Evolutionary conservation across 768 basidiomycete genomes (phyloP), one percentile per base, ranked within the genome.

Genomic region (Termitomyces sp.): DNA sequence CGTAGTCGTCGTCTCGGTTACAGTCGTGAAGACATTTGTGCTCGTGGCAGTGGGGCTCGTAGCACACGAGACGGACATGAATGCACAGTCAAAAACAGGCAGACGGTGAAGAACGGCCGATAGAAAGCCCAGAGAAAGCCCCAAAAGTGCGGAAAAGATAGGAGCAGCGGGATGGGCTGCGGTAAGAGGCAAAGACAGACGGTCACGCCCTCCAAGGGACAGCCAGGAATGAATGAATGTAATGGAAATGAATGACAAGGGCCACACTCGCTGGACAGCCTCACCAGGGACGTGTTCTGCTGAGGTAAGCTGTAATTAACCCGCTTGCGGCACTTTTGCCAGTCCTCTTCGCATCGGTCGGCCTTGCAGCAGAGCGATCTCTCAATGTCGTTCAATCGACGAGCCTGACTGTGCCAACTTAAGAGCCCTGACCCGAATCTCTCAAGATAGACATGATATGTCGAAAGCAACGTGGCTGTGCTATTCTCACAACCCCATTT

Each of bases 31-130:
- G 5, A 72, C 65, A 46, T 67, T 69, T 58, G 75, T 79, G 46
- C 67, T 66, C 6, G 80, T 81, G 61, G 69, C 68, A 7, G 79
- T 80, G 47, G 80, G 74, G 51, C 71, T 68, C 22, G 77, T 67
- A 37, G 66, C 66, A 62, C 81, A 83, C 54, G 79, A 66, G 66
- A 72, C 71, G 13, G 71, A 63, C 71, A 72, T 72, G 27, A 27
- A 24, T 27, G 47, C 39, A 46, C 61, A 57, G 59, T 52, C 61
- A 60, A 57, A 48, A 54, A 4, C 41, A 22, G n/a, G 24, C 49
- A 55, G 55, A 55, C 64, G 59, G 59, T 24, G 12, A 34, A 56
- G 27, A 20, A 41, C 41, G 36, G 37, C 50, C 50, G 41, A 58
- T 39, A 36, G 41, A 36, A 52, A 43, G 49, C 56, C 37, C 5